These are phyloP conservation scores for Scytalidium lignicola DNA, from an alignment of 2,329 filamentous ascomycete species.

Conservation along the genomic window DNA sequence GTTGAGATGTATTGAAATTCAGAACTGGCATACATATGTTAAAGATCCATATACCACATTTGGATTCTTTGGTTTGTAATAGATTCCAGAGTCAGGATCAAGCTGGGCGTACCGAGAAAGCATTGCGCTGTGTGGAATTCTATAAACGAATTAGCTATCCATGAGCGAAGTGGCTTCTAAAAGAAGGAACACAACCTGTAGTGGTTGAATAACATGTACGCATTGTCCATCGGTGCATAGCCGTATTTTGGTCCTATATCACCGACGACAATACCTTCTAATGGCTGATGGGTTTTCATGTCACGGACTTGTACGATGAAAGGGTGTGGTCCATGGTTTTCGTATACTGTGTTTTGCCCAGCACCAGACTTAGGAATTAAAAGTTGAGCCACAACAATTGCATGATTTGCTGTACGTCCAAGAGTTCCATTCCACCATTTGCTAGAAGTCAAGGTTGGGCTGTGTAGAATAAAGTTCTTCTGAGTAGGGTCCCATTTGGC, in stretches of 20 bases:
- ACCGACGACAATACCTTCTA: slow-evolving; percentile 44
- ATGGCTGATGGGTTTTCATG: slow-evolving; percentile 39
- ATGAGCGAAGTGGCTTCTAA: neutral
- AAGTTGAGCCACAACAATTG: slow-evolving; percentile 48
- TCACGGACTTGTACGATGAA: slow-evolving; percentile 49
- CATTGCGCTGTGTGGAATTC: slow-evolving; percentile 41
- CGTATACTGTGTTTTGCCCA: slow-evolving; percentile 25
- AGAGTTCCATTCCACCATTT: slow-evolving; percentile 52
- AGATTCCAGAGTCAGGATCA: slow-evolving; percentile 38
- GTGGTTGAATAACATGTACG: slow-evolving; percentile 47
- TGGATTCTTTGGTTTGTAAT: slow-evolving; percentile 41
- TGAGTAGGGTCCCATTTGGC: slow-evolving; percentile 39
- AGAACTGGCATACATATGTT: slow-evolving; percentile 36
- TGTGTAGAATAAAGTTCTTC: slow-evolving; percentile 45
- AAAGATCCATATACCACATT: slow-evolving; percentile 45
- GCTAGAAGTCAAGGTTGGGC: slow-evolving; percentile 44
- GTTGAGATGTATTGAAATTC: slow-evolving; percentile 9
- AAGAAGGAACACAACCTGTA: slow-evolving; percentile 16
- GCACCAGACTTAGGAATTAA: slow-evolving; percentile 33
- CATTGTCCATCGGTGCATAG: slow-evolving; percentile 47
- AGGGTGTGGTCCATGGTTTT: slow-evolving; percentile 44
- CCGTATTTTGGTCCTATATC: slow-evolving; percentile 52
- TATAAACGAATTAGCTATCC: neutral
- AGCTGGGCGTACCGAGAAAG: slow-evolving; percentile 43
- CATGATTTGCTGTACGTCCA: slow-evolving; percentile 49